These are phyloP conservation scores for Centrapalus pauciflorus DNA, from an alignment of 129 eudicot genomes.

Conservation along the genomic window DNA sequence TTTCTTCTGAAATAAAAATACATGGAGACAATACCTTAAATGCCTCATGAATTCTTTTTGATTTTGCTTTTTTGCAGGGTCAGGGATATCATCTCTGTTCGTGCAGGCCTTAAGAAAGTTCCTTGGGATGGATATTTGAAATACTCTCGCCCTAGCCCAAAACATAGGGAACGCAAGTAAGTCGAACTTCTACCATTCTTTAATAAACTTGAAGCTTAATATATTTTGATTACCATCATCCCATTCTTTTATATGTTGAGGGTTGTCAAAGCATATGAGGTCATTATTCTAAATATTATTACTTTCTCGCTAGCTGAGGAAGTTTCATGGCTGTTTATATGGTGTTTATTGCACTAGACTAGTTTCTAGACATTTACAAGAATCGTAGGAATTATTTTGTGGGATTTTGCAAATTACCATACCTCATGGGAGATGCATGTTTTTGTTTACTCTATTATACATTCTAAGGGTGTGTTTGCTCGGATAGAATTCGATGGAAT, in stretches of 20 bases:
- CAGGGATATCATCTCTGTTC: conserved; percentile 73
- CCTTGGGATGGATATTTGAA: conserved; percentile 99
- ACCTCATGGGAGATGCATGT: too few species aligned
- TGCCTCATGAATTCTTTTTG: not conserved
- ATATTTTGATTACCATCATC: too few species aligned
- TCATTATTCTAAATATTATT: not conserved
- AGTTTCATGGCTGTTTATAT: not conserved
- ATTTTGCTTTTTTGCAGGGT: conserved; percentile 49
- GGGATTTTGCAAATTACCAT: too few species aligned
- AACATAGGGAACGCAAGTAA: conserved; percentile 93
- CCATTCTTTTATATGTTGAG: not conserved
- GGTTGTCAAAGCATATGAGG: not conserved
- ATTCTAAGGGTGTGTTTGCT: too few species aligned
- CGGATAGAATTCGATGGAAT: too few species aligned
- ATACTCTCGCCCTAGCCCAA: conserved; percentile 97
- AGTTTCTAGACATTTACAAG: not conserved
- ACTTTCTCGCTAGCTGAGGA: not conserved
- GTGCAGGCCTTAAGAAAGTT: conserved; percentile 95
- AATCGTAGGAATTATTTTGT: too few species aligned
- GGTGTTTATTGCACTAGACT: not conserved
- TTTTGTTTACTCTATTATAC: too few species aligned
- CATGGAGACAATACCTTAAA: not conserved
- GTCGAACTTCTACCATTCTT: conserved; percentile 17
- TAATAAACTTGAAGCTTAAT: too few species aligned
- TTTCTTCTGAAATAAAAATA: not conserved